These are phyloP conservation scores for Cystobasidium slooffiae DNA, from an alignment of 1,284 basidiomycete genomes.

Conservation along the genomic window DNA sequence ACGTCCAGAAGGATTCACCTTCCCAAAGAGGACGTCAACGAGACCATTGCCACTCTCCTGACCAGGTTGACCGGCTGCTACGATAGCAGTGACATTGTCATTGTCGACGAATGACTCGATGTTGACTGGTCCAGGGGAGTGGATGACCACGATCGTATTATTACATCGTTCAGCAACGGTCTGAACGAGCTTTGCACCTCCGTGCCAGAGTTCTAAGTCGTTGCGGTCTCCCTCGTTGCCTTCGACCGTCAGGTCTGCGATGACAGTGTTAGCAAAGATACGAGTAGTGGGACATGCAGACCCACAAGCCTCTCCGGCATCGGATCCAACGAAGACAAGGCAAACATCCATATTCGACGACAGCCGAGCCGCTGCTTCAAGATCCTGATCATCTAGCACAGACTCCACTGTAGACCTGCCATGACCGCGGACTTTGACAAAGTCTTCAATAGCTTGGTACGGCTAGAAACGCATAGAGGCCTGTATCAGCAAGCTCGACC, in stretches of 20 bases:
- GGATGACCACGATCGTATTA: conserved; percentile 80
- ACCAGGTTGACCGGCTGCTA: conserved; percentile 63
- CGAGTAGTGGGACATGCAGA: too few relatives aligned
- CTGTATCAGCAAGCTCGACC: background rate
- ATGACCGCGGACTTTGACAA: background rate
- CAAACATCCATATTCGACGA: conserved; percentile 32
- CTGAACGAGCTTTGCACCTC: conserved; percentile 22
- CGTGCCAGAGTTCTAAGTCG: conserved; percentile 44
- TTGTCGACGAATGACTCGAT: conserved; percentile 44
- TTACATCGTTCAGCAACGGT: conserved; percentile 55
- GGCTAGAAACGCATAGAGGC: background rate
- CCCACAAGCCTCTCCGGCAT: background rate
- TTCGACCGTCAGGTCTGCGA: conserved; percentile 39
- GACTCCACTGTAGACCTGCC: background rate
- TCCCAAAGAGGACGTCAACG: conserved; percentile 71
- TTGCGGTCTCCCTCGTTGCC: conserved; percentile 46
- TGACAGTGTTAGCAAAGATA: too few relatives aligned
- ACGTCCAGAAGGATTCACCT: conserved; percentile 59
- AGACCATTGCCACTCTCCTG: conserved; percentile 77
- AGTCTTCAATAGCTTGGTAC: background rate
- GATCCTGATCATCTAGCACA: conserved; percentile 49
- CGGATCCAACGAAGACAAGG: conserved; percentile 13
- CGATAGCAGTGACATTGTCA: conserved; percentile 45
- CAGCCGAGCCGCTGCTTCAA: conserved; percentile 46
- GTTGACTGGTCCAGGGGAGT: conserved; percentile 69